These are phyloP conservation scores for Russula dissimulans DNA, from an alignment of 768 basidiomycete species.

Conservation along the genomic window DNA sequence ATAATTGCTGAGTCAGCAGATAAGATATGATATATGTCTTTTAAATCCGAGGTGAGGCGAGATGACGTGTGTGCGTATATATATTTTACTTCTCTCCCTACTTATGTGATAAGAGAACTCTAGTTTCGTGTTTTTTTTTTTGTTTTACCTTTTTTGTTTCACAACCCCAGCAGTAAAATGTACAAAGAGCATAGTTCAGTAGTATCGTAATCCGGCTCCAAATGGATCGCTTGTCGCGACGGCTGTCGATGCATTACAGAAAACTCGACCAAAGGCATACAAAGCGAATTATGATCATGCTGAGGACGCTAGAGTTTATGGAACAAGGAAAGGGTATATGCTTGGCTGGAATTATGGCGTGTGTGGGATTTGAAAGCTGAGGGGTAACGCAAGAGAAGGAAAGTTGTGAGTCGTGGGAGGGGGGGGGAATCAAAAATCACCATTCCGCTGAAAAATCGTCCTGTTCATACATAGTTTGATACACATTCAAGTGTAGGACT, in stretches of 20 bases:
- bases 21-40: too few species aligned
- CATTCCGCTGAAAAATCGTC: constrained; percentile 36
- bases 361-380: neutral
- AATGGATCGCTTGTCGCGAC: neutral
- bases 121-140: neutral
- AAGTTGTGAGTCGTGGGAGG: neutral
- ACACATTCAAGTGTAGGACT: constrained; percentile 65
- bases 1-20: too few species aligned
- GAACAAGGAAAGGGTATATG: constrained; percentile 7
- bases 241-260: constrained; percentile 1
- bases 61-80: neutral
- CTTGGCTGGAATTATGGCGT: constrained; percentile 14
- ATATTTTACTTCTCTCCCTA: neutral
- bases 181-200: constrained; percentile 11
- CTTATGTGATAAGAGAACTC: neutral
- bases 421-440: constrained; percentile 12
- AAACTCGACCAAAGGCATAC: neutral
- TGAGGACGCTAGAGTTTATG: constrained; percentile 1
- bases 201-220: constrained; percentile 10
- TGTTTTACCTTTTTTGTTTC: neutral
- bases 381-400: constrained; percentile 9
- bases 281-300: constrained; percentile 13
- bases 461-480: constrained; percentile 68
- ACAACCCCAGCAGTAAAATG: constrained; percentile 4
- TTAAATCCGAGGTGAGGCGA: neutral